Evolutionary conservation across 495 filamentous ascomycete genomes (phyloP).

Genomic region (Tuber brumale): DNA sequence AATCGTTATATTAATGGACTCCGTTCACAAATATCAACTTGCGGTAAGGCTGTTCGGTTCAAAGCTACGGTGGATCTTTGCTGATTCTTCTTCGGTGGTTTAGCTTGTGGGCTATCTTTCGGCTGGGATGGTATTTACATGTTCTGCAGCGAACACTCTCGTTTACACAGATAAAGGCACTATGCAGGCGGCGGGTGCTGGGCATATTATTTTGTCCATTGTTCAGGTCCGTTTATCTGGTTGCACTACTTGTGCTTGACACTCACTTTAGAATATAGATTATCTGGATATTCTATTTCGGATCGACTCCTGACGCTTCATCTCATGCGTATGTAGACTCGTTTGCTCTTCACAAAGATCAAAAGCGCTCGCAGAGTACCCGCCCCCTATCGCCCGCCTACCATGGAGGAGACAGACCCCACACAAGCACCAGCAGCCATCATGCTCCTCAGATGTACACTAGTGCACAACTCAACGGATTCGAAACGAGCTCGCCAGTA

Average conservation of each 20-base stretch:
- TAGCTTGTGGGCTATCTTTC: conserved; percentile 79
- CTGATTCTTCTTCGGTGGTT: conserved; percentile 19
- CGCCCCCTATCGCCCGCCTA: conserved; percentile 64
- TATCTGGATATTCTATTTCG: conserved; percentile 98
- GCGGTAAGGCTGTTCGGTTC: conserved; percentile 53
- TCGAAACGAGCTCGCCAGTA: conserved; percentile 91
- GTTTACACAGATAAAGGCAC: conserved; percentile 64
- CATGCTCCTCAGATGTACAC: conserved; percentile 94
- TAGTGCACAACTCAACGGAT: conserved; percentile 84
- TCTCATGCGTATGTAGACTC: conserved; percentile 91
- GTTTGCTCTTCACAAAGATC: conserved; percentile 86
- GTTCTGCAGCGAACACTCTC: conserved; percentile 72
- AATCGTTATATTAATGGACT: conserved; percentile 72
- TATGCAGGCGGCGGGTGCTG: conserved; percentile 80
- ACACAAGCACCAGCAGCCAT: conserved; percentile 68
- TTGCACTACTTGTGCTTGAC: conserved; percentile 6
- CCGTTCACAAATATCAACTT: conserved; percentile 77
- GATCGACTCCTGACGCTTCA: conserved; percentile 79
- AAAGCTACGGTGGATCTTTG: conserved; percentile 5
- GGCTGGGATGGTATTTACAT: conserved; percentile 73
- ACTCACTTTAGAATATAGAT: conserved; percentile 53
- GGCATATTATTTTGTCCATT: conserved; percentile 93
- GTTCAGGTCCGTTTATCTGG: conserved; percentile 58
- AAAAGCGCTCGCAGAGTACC: conserved; percentile 52
- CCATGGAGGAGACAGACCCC: conserved; percentile 56